Conservation (phyloP, 257 asterid genomes). For the Solanum etuberosum region DNA sequence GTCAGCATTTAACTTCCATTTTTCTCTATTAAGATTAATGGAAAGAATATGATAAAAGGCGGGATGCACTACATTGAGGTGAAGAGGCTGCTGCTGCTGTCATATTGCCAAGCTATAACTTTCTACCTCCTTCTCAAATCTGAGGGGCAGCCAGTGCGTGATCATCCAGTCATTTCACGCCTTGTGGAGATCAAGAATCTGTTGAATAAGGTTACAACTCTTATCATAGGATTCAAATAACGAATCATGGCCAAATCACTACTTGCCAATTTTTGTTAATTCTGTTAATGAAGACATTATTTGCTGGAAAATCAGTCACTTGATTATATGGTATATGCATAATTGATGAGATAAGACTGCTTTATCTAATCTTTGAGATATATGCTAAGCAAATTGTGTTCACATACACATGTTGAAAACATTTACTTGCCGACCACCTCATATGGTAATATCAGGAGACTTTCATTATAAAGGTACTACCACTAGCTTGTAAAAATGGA, state of each 20-base stretch:
- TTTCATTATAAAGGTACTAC: neutral
- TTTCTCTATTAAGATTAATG: conserved; percentile 38
- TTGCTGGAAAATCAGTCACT: neutral
- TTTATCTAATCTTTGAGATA: neutral
- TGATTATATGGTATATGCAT: neutral
- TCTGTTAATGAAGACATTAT: neutral
- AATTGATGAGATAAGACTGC: neutral
- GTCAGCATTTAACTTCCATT: neutral
- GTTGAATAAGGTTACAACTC: conserved; percentile 65
- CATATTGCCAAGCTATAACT: conserved; percentile 88
- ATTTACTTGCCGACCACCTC: neutral
- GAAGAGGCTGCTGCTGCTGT: conserved; percentile 66
- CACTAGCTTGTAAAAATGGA: neutral
- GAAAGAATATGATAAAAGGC: conserved; percentile 35
- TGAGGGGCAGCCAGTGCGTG: conserved; percentile 87
- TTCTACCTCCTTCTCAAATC: conserved; percentile 93
- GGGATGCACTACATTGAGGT: conserved; percentile 62
- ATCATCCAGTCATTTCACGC: conserved; percentile 89
- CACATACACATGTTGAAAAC: neutral
- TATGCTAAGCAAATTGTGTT: neutral
- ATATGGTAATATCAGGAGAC: neutral
- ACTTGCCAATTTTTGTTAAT: neutral
- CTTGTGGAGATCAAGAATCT: conserved; percentile 79
- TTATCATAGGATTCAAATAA: neutral
- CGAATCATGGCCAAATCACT: neutral